Conservation (phyloP, 2,329 filamentous ascomycete genomes). For the Trichophyton equinum region DNA sequence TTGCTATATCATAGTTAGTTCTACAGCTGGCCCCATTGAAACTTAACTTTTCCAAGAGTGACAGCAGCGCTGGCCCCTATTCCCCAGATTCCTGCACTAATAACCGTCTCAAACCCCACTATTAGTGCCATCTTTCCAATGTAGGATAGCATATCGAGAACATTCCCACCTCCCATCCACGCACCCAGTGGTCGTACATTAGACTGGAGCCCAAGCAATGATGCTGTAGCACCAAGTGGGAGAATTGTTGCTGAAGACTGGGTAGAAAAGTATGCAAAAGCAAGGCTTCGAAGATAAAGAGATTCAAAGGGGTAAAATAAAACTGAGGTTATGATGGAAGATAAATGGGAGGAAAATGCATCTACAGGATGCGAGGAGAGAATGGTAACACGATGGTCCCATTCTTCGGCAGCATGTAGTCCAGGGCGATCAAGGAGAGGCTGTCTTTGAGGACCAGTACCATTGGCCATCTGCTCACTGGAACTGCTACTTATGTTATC, state of each 20-base stretch:
- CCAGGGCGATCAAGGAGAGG: not conserved
- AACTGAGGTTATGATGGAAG: constrained; percentile 26
- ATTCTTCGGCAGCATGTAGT: not conserved
- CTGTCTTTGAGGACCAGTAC: not conserved
- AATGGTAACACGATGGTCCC: constrained; percentile 30
- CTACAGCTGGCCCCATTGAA: constrained; percentile 26
- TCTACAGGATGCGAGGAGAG: constrained; percentile 32
- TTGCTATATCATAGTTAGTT: not conserved
- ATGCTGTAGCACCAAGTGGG: constrained; percentile 13
- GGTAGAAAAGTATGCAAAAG: constrained; percentile 25
- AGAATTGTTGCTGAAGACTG: constrained; percentile 9
- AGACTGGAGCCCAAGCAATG: constrained; percentile 12
- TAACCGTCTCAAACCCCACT: constrained; percentile 25
- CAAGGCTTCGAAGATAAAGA: constrained; percentile 29
- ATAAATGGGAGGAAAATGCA: constrained; percentile 31
- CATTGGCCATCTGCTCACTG: not conserved
- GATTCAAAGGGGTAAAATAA: constrained; percentile 31
- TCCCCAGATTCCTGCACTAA: constrained; percentile 29
- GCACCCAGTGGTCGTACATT: constrained; percentile 22
- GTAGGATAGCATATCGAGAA: constrained; percentile 23
- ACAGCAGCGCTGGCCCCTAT: constrained; percentile 27
- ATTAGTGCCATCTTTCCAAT: constrained; percentile 27
- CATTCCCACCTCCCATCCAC: constrained; percentile 26
- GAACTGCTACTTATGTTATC: constrained; percentile 1
- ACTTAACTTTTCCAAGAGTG: constrained; percentile 28